Conservation (phyloP, 495 filamentous ascomycete species). For the Clavariopsis aquatica region DNA sequence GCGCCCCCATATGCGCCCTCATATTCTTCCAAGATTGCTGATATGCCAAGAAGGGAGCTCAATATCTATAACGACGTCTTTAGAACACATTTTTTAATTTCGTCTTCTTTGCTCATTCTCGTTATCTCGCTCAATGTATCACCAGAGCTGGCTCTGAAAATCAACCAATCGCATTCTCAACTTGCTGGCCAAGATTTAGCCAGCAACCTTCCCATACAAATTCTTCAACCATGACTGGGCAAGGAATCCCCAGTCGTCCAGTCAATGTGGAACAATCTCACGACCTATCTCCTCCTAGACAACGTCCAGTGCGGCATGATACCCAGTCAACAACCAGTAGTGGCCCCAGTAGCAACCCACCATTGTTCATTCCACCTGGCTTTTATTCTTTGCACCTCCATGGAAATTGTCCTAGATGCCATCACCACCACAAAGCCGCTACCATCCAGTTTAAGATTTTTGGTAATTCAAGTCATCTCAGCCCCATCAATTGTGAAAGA, state of each 20-base stretch:
- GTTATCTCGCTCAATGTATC: too few species aligned
- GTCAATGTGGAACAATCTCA: background rate
- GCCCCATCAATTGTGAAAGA: slow-evolving; percentile 15
- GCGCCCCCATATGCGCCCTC: background rate
- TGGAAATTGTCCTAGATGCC: slow-evolving; percentile 26
- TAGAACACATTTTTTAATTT: too few species aligned
- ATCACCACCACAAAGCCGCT: slow-evolving; percentile 22
- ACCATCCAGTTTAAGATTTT: slow-evolving; percentile 9
- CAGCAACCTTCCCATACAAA: background rate
- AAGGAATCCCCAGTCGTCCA: background rate
- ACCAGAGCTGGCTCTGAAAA: background rate
- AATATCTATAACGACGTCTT: too few species aligned
- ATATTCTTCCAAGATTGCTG: too few species aligned
- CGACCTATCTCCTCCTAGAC: background rate
- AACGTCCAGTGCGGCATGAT: slow-evolving; percentile 6
- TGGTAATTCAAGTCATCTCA: background rate
- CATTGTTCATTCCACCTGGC: slow-evolving; percentile 11
- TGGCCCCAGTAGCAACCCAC: background rate
- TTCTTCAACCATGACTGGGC: background rate
- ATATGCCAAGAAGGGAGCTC: too few species aligned
- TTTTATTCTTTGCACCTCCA: slow-evolving; percentile 17
- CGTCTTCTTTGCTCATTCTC: too few species aligned
- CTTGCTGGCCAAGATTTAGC: too few species aligned
- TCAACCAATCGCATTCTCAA: background rate
- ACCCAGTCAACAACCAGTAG: slow-evolving; percentile 10